Evolutionary conservation across 352 stramenopile genomes (phyloP), one percentile per base, ranked within the genome.

Genomic region (Globisporangium emineosum): DNA sequence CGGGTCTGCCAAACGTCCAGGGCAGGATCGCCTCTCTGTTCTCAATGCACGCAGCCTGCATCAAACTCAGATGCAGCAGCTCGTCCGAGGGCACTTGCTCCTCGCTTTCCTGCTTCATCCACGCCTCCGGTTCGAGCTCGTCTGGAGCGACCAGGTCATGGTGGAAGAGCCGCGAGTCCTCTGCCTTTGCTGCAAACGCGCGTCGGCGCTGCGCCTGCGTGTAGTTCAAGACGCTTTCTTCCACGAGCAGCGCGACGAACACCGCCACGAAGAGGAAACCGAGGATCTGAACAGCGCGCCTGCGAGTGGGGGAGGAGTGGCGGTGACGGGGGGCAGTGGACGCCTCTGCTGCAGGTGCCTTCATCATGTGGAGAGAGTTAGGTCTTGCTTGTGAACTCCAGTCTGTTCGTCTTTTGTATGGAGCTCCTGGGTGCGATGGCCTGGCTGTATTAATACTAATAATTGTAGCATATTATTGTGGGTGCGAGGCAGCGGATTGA

Each of bases 41-140:
- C 7, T 30, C 19, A 19, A 69, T 40, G 37, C 69, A 79, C 27
- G 64, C 69, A 0, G 43, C 47, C 29, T 77, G 66, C n/a, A 79
- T 29, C n/a, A 67, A 30, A 17, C 60, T 70, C 52, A 79, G 32
- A 21, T 77, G 69, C 33, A 76, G 30, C 17, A 50, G 47, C 2
- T 75, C 69, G 17, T 55, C 62, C 3, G 32, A 5, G 12, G 62
- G 56, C 25, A 68, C 56, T n/a, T 57, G 37, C 0, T 3, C 17
- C 3, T 47, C 50, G 21, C 19, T 53, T 29, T 29, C 17, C 15
- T 54, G 42, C 1, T 2, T 23, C 43, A 64, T 40, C 47, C 58
- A 64, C 30, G 45, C 13, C n/a, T 51, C 58, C 1, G 35, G 45
- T 7, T 21, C 19, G 21, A 55, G 21, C 9, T 30, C 21, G 3